These are phyloP conservation scores for Candida mattraensis DNA, from an alignment of 805 yeast species.

Conservation along the genomic window DNA sequence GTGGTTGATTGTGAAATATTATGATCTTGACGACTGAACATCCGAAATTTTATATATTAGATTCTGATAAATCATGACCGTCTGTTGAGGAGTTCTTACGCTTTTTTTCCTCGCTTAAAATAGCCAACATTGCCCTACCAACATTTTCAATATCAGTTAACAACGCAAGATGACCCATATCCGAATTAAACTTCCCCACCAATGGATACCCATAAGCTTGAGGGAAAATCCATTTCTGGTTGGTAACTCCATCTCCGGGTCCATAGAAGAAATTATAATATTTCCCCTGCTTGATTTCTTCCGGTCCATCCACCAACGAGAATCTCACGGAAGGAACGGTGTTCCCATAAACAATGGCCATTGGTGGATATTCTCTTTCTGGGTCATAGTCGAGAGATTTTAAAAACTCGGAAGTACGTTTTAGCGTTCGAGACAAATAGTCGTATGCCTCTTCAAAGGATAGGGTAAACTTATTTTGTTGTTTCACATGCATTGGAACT, in stretches of 20 bases:
- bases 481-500: conserved; percentile 21
- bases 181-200: conserved; percentile 63
- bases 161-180: conserved; percentile 75
- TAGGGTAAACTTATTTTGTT: conserved; percentile 31
- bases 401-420: conserved; percentile 56
- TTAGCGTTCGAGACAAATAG: conserved; percentile 63
- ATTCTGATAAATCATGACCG: background rate
- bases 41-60: conserved; percentile 3
- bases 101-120: conserved; percentile 55
- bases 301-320: conserved; percentile 58
- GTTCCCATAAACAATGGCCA: conserved; percentile 80
- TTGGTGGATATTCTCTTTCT: conserved; percentile 65
- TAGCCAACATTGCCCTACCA: conserved; percentile 67
- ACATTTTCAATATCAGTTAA: conserved; percentile 72
- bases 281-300: conserved; percentile 68
- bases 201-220: conserved; percentile 69
- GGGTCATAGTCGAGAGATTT: conserved; percentile 55
- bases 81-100: conserved; percentile 2
- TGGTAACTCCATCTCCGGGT: conserved; percentile 92
- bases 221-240: conserved; percentile 81
- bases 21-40: conserved; percentile 39
- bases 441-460: conserved; percentile 59
- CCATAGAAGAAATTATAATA: conserved; percentile 80
- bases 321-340: conserved; percentile 84
- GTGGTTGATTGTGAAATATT: conserved; percentile 77